Evolutionary conservation across 768 basidiomycete genomes (phyloP).

Genomic region (Psilocybe subaeruginosa): DNA sequence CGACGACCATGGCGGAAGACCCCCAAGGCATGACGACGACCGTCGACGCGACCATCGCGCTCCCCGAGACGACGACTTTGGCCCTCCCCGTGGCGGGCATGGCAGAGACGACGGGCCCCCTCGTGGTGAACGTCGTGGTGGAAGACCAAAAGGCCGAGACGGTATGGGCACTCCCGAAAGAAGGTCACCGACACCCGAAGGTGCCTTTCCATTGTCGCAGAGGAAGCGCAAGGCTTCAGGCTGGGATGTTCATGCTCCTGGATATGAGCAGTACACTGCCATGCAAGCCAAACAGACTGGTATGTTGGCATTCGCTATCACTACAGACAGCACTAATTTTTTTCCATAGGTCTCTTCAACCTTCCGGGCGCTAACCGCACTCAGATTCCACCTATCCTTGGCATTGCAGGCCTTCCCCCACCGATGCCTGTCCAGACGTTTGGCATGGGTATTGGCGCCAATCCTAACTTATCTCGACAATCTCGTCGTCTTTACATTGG

Average conservation of each 20-base stretch:
- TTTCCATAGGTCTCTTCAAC: conserved; percentile 82
- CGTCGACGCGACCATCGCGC: conserved; percentile 46
- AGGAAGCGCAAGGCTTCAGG: conserved; percentile 88
- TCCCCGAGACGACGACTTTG: conserved; percentile 19
- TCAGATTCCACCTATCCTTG: conserved; percentile 81
- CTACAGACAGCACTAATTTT: conserved; percentile 4
- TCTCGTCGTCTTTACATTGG: conserved; percentile 96
- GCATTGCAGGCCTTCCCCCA: conserved; percentile 79
- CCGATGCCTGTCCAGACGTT: conserved; percentile 85
- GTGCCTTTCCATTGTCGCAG: conserved; percentile 79
- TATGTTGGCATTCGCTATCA: conserved; percentile 29
- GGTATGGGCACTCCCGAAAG: conserved; percentile 74
- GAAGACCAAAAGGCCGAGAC: conserved; percentile 53
- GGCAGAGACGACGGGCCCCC: conserved; percentile 38
- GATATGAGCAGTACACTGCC: conserved; percentile 93
- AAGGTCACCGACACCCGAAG: conserved; percentile 90
- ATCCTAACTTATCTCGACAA: conserved; percentile 91
- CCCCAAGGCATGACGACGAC: conserved; percentile 50
- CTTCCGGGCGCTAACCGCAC: conserved; percentile 94
- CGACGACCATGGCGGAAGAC: conserved; percentile 43
- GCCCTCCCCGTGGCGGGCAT: conserved; percentile 39
- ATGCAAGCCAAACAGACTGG: conserved; percentile 99
- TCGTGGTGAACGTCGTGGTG: conserved; percentile 37
- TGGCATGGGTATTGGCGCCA: conserved; percentile 84
- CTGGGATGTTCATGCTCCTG: conserved; percentile 96